Conservation (phyloP, 805 yeast species). For the Candida corydali region DNA sequence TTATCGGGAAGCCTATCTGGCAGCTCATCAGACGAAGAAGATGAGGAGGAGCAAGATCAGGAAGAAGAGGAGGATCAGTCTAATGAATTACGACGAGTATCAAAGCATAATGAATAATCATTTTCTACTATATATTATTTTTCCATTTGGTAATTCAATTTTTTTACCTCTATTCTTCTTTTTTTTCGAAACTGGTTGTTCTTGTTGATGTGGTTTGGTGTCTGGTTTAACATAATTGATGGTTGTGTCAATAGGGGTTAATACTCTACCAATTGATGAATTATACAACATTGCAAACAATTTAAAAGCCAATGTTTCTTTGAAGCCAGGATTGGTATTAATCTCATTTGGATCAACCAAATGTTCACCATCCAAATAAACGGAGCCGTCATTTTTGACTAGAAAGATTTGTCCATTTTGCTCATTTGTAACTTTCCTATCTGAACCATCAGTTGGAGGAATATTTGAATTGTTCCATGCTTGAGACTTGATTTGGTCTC, state of each 20-base stretch:
- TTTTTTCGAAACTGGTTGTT: conserved; percentile 21
- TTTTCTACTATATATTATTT: conserved; percentile 41
- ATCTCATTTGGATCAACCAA: conserved; percentile 47
- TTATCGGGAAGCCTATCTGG: conserved; percentile 39
- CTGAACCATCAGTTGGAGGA: conserved; percentile 49
- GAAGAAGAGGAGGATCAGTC: conserved; percentile 18
- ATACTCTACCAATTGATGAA: conserved; percentile 32
- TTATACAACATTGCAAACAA: conserved; percentile 45
- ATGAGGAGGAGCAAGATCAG: conserved; percentile 16
- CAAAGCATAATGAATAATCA: conserved; percentile 26
- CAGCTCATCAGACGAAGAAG: conserved; percentile 33
- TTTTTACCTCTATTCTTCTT: conserved; percentile 39
- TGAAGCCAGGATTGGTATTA: conserved; percentile 40
- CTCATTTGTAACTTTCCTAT: conserved; percentile 38
- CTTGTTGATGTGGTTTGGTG: conserved; percentile 10
- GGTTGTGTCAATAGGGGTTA: conserved; percentile 14
- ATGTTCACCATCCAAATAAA: conserved; percentile 38
- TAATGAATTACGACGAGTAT: conserved; percentile 40
- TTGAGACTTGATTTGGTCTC: conserved; percentile 46
- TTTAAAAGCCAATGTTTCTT: conserved; percentile 44
- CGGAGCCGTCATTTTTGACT: conserved; percentile 54
- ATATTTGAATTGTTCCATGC: conserved; percentile 54
- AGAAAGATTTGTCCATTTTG: conserved; percentile 48
- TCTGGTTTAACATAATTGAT: conserved; percentile 11
- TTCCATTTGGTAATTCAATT: conserved; percentile 57